Base-by-base conservation (phyloP, 1,284 basidiomycete genomes). In the Melampsora americana region DNA sequence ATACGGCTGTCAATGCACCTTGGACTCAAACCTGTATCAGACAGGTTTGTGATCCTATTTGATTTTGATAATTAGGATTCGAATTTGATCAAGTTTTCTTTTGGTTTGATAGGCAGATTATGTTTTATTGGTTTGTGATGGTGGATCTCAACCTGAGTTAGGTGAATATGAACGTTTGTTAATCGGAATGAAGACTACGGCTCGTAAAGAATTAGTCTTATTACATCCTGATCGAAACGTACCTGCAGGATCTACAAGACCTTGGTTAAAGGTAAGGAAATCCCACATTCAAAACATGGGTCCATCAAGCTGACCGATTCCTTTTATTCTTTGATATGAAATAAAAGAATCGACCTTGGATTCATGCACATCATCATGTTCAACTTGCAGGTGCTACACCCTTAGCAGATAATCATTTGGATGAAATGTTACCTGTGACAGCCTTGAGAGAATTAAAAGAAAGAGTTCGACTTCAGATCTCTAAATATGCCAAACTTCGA, bases 11-110 rank as follows among this genome's bases (percentile, higher is more conserved):
- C 28, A 91, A 89, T 71, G 93, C 91, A 78, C 90, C 92, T 26
- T 97, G 95, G 94, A 96, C 94, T n/a, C 90, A 95, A 83, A 97
- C 93, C 0, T 96, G 93, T 81, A 94, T 97, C 78, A 88, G 92
- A 32, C 93, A 95, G 86, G 90, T 91, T 79, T 76, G 86, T 78
- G 5, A 62, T 62, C 30, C 26, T 62, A 23, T 62, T 62, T 62
- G 3, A 5, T 16, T 26, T 9, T 26, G 60, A 28, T 60, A 11
- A 12, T n/a, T 26, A 60, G 60, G 16, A 7, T 62, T 59, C 20
- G n/a, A 59, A 9, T 59, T 14, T n/a, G 9, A n/a, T 59, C 53
- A 7, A 59, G 5, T n/a, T 59, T 59, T n/a, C 5, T 5, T 30
- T 32, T 66, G 32, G 39, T 48, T 48, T 65, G 30, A 48, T 82